Base-by-base conservation (phyloP, 305 asterid genomes). In the Fraxinus dipetala region DNA sequence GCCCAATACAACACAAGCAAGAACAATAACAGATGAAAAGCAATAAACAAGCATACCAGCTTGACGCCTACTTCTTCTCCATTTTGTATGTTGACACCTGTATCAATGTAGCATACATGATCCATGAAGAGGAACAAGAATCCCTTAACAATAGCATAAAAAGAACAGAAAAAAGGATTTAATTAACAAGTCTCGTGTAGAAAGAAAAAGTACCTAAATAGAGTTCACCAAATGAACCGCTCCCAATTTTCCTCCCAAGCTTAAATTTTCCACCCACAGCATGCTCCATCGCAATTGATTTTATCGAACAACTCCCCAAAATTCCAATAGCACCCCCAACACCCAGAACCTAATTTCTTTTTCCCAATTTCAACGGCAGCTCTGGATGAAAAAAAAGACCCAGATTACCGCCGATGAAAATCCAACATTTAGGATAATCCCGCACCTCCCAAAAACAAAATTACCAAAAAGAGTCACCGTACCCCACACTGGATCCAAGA, bases 181-280 rank as follows among this genome's bases (percentile, higher is more conserved):
- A 72, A 72, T 32, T 28, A 14, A 24, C 40, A 72, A 72, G 76
- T 32, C 26, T 72, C 22, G 0, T 16, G 43, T 16, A 32, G 36
- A 32, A 72, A 26, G 43, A 72, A 28, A 32, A 31, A 72, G 79
- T 87, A 95, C 99, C 97, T 85, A 95, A 85, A 91, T 91, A 95
- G 80, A 95, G 97, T 86, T 92, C 97, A 79, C 99, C 99, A 85
- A 95, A 94, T 72, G 99, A 95, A 83, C 99, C 99, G 86, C 96
- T 88, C 81, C 97, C 98, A 83, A 95, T 95, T 90, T 94, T 95
- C 92, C 97, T 93, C 83, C 97, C 99, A 84, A 92, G 91, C 94
- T 94, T 95, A 92, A 91, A 95, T 81, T 95, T 95, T 20, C 96
- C 98, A 84, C 96, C 97, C 81, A 94, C 97, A 76, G 92, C 93